Conservation (phyloP, 2,329 filamentous ascomycete species). For the Emmonsiellopsis sp. region DNA sequence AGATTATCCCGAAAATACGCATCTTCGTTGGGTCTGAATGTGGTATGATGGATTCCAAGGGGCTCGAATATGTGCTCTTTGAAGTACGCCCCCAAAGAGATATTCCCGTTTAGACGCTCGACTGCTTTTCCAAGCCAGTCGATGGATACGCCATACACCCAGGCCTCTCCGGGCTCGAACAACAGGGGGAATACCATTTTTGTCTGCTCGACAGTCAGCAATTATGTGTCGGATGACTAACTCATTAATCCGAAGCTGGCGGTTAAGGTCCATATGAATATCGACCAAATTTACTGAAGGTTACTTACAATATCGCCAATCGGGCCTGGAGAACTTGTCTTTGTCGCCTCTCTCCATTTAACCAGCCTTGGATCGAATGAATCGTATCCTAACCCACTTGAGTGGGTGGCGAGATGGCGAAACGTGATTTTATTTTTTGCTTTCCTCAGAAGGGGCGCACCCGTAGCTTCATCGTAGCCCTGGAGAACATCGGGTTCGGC, state of each 20-base stretch:
- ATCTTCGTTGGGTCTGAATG: background rate
- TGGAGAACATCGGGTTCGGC: conserved; percentile 37
- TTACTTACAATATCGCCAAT: conserved; percentile 12
- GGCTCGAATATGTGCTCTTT: conserved; percentile 4
- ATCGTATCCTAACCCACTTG: conserved; percentile 5
- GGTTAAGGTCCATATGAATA: conserved; percentile 3
- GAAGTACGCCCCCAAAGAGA: conserved; percentile 2
- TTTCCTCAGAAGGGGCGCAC: conserved; percentile 1
- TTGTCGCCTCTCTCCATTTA: background rate
- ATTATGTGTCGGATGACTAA: too few relatives aligned
- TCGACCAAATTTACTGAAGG: conserved; percentile 35
- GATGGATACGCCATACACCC: conserved; percentile 39
- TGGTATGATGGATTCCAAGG: conserved; percentile 3
- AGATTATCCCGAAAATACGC: background rate
- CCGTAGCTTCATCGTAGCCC: conserved; percentile 29
- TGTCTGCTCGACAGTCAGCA: background rate
- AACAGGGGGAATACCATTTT: conserved; percentile 27
- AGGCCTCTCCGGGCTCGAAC: conserved; percentile 42
- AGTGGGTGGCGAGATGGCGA: conserved; percentile 2
- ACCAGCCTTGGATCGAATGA: background rate
- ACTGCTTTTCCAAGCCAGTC: conserved; percentile 44
- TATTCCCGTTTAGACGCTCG: conserved; percentile 1
- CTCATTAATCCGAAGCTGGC: too few relatives aligned
- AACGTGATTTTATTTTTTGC: conserved; percentile 5
- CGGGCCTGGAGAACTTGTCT: conserved; percentile 14